A percentile compares a stretch with the other conserved stretches of the same genome.
Evolutionary conservation across 1,284 basidiomycete genomes (phyloP).

Genomic region (Trichosporon sp.): DNA sequence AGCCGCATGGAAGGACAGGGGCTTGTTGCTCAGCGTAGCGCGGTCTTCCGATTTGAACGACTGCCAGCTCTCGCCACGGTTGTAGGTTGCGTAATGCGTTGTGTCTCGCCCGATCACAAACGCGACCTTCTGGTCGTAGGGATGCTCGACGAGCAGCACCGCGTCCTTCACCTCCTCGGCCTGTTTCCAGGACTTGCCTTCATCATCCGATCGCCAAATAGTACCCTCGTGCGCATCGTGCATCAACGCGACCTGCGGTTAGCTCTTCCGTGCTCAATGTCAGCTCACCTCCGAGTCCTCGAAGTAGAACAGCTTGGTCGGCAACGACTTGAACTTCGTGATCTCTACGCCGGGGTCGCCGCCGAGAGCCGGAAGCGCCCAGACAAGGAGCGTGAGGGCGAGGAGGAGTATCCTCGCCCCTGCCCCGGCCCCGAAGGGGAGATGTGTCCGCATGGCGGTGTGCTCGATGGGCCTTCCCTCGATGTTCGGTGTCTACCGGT

Average conservation of each 20-base stretch:
- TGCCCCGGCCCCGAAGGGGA: not conserved
- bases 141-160: conserved; percentile 79
- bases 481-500: not conserved
- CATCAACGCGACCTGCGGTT: conserved; percentile 70
- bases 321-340: conserved; percentile 67
- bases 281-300: conserved; percentile 76
- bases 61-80: conserved; percentile 83
- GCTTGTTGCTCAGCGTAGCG: conserved; percentile 65
- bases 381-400: not conserved
- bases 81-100: conserved; percentile 80
- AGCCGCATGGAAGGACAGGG: conserved; percentile 82
- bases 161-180: conserved; percentile 70
- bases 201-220: conserved; percentile 80
- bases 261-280: not conserved
- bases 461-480: not conserved
- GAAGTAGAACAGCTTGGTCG: conserved; percentile 85
- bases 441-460: conserved; percentile 17
- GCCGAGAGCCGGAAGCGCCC: conserved; percentile 16
- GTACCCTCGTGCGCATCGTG: conserved; percentile 72
- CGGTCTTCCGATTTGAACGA: conserved; percentile 69
- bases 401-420: conserved; percentile 14
- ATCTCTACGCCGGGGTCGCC: conserved; percentile 55
- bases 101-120: conserved; percentile 74
- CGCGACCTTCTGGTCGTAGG: conserved; percentile 78
- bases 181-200: conserved; percentile 78